phyloP scores from a whole-genome alignment of 176 grass and related monocot genomes.

The Juncus inflexus region DNA sequence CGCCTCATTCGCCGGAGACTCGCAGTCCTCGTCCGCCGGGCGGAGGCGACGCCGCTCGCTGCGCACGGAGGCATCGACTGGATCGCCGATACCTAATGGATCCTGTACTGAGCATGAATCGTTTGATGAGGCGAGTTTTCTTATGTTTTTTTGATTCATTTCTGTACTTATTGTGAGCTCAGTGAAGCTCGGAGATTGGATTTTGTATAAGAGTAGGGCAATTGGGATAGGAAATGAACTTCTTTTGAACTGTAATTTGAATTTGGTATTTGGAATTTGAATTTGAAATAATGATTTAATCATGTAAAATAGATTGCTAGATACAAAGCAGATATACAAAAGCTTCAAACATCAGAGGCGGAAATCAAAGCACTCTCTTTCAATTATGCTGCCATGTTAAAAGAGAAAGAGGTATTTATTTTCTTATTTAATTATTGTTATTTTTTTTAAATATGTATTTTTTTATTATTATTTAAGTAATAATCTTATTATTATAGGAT shows the following conservation, averaged over 20 bases:
- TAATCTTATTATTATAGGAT: conserved; percentile 41
- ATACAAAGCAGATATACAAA: conserved; percentile 76
- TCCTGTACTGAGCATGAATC: conserved; percentile 31
- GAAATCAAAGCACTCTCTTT: conserved; percentile 89
- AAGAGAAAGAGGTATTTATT: conserved; percentile 81
- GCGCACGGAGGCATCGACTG: background rate
- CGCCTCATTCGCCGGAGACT: conserved; percentile 6
- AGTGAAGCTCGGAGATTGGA: no score
- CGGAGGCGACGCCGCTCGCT: conserved; percentile 36
- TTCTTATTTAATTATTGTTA: background rate
- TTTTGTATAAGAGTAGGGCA: no score
- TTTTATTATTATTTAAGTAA: background rate
- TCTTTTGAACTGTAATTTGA: conserved; percentile 11
- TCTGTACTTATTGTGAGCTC: no score
- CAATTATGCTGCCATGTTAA: conserved; percentile 91
- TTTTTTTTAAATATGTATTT: background rate
- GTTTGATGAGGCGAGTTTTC: conserved; percentile 49
- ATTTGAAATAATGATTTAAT: conserved; percentile 5
- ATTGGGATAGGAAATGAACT: background rate
- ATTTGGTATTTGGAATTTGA: background rate
- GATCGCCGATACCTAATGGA: conserved; percentile 37
- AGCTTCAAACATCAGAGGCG: conserved; percentile 81
- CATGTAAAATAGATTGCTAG: conserved; percentile 53
- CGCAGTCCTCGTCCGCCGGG: conserved; percentile 28
- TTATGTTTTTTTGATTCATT: background rate